A percentile compares a stretch with the other conserved stretches of the same genome.
Conservation (phyloP, 176 grass and related monocot genomes). For the Luzula sylvatica region DNA sequence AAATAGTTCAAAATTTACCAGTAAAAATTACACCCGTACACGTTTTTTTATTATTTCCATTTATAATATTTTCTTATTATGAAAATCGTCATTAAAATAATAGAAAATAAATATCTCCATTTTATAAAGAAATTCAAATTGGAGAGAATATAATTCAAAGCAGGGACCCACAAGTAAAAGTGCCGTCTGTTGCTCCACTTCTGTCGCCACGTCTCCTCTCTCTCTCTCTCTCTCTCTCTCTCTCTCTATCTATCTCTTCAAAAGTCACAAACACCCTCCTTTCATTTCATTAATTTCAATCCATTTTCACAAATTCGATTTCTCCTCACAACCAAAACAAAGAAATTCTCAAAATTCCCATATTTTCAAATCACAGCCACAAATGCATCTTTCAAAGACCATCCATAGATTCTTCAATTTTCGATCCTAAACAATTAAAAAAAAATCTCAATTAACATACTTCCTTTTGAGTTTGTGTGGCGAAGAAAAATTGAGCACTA, state of each 20-base stretch:
- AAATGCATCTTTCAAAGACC: conserved; percentile 33
- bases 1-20: no score
- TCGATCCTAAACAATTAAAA: conserved; percentile 6
- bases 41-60: no score
- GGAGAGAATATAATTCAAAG: no score
- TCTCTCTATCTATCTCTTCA: neutral
- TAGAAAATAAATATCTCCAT: no score
- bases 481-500: neutral
- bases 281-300: neutral
- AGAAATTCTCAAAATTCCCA: no score
- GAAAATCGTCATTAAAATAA: no score
- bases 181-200: conserved; percentile 23
- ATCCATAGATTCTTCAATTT: conserved; percentile 50
- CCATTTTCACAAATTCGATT: conserved; percentile 7
- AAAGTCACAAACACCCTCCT: neutral
- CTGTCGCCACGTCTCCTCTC: conserved; percentile 20
- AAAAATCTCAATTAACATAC: neutral
- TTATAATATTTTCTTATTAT: no score
- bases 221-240: neutral
- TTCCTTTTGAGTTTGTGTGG: neutral
- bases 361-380: neutral
- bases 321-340: neutral
- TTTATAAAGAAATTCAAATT: no score
- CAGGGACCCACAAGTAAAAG: conserved; percentile 1
- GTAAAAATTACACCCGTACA: no score